Evolutionary conservation across 208 protist genomes (phyloP).

Genomic region (Dictyostelium gargantuum): DNA sequence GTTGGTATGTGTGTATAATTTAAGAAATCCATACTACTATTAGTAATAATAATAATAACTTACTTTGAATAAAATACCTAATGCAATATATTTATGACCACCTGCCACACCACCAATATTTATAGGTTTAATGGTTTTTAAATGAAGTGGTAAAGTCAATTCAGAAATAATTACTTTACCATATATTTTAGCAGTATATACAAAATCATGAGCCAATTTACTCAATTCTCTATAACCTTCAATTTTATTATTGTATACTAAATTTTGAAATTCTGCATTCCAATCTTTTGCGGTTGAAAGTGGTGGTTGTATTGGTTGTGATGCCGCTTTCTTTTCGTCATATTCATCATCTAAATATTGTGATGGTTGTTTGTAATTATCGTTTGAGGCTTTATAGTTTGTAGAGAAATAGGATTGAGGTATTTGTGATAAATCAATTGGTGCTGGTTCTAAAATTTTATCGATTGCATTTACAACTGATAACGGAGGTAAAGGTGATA

Average conservation of each 20-base stretch:
- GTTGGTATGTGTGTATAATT: too few relatives aligned
- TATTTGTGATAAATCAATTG: conserved; percentile 20
- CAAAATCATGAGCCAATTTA: conserved; percentile 70
- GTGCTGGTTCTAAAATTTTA: conserved; percentile 11
- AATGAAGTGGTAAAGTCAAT: conserved; percentile 30
- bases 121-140: conserved; percentile 66
- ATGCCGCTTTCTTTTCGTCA: conserved; percentile 9
- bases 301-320: neutral
- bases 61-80: conserved; percentile 55
- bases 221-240: conserved; percentile 55
- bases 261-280: conserved; percentile 65
- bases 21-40: too few relatives aligned
- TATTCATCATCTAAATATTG: conserved; percentile 35
- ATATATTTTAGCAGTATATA: conserved; percentile 62
- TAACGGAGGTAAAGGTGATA: neutral
- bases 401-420: conserved; percentile 25
- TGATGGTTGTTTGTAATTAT: neutral
- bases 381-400: neutral
- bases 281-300: conserved; percentile 55
- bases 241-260: conserved; percentile 32
- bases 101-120: conserved; percentile 78
- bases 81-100: conserved; percentile 72
- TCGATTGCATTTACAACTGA: neutral
- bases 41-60: too few relatives aligned
- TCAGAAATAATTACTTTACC: conserved; percentile 74